Conservation (phyloP, 2,329 filamentous ascomycete genomes). For the Penicillium crustosum region DNA sequence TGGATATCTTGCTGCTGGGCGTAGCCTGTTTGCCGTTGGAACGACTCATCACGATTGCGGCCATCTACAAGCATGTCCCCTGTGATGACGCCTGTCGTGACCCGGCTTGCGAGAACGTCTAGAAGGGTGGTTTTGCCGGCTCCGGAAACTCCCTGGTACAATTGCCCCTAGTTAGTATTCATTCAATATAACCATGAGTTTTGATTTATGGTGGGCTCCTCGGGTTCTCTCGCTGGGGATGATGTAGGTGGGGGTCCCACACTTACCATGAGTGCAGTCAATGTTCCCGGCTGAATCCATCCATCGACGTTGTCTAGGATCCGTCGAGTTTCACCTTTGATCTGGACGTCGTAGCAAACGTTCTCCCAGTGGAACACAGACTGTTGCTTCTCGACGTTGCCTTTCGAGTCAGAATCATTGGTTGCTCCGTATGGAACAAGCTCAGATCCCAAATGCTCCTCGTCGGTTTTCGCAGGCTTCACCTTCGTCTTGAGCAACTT, state of each 20-base stretch:
- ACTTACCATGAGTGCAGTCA: background rate
- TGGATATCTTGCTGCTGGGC: constrained; percentile 76
- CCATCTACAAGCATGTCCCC: constrained; percentile 80
- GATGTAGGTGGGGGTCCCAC: background rate
- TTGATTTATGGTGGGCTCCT: too few relatives aligned
- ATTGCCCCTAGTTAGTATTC: background rate
- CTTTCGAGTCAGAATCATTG: too few relatives aligned
- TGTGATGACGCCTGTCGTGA: constrained; percentile 78
- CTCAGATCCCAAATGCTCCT: too few relatives aligned
- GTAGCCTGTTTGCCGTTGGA: constrained; percentile 31
- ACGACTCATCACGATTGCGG: constrained; percentile 54
- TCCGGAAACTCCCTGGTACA: constrained; percentile 68
- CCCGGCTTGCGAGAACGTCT: constrained; percentile 76
- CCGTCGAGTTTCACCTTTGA: too few relatives aligned
- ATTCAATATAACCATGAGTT: background rate
- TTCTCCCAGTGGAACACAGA: too few relatives aligned
- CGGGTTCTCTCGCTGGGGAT: too few relatives aligned
- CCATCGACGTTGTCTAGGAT: too few relatives aligned
- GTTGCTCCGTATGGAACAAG: too few relatives aligned
- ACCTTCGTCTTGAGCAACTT: too few relatives aligned
- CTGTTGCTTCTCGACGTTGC: too few relatives aligned
- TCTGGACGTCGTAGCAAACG: too few relatives aligned
- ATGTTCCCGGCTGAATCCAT: background rate
- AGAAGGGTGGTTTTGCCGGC: constrained; percentile 87
- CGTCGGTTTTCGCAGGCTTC: too few relatives aligned